Evolutionary conservation across 768 basidiomycete genomes (phyloP).

Genomic region (Hygrocybe coccinea): DNA sequence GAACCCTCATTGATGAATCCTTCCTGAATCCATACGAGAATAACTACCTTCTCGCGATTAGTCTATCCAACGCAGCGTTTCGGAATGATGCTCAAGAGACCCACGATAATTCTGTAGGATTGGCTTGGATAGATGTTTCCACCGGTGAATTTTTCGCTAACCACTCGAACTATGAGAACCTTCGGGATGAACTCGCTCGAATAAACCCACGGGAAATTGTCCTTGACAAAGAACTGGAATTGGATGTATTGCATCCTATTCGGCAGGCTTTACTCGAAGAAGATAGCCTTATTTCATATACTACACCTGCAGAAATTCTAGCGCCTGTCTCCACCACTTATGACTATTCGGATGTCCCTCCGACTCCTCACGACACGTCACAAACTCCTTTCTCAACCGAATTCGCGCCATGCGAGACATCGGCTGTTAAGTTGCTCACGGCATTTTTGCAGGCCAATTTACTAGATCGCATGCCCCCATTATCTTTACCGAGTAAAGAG

Average conservation of each 20-base stretch:
- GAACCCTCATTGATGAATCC: constrained; percentile 88
- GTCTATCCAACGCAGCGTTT: constrained; percentile 9
- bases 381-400: constrained; percentile 5
- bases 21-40: constrained; percentile 84
- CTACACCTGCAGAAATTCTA: constrained; percentile 6
- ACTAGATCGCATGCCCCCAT: constrained; percentile 70
- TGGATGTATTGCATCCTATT: constrained; percentile 41
- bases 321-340: background rate
- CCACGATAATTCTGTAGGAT: constrained; percentile 39
- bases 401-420: constrained; percentile 41
- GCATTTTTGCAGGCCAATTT: constrained; percentile 62
- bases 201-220: constrained; percentile 82
- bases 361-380: background rate
- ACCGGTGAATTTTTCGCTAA: constrained; percentile 92
- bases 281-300: constrained; percentile 50
- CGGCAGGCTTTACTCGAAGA: constrained; percentile 49
- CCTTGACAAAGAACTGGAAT: constrained; percentile 42
- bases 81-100: background rate
- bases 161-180: constrained; percentile 41
- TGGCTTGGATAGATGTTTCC: constrained; percentile 94
- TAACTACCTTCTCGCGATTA: constrained; percentile 80
- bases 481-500: constrained; percentile 57
- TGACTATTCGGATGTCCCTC: background rate
- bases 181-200: constrained; percentile 79
- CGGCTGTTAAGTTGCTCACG: constrained; percentile 59